Conservation (phyloP, 345 rosid genomes). For the Ceriops zippeliana region DNA sequence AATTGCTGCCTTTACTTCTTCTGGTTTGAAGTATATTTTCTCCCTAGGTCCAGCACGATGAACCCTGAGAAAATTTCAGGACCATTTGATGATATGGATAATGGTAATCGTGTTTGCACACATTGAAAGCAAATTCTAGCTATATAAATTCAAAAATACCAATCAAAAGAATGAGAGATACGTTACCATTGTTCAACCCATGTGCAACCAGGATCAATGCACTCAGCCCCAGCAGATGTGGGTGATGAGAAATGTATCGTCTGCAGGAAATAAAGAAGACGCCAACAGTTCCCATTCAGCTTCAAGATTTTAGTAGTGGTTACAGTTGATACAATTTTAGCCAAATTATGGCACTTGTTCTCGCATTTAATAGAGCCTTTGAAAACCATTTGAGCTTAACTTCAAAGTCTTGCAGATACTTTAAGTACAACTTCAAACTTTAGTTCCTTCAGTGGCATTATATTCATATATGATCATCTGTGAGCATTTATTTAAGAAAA, state of each 20-base stretch:
- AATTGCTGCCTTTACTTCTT: constrained; percentile 87
- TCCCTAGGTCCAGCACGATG: constrained; percentile 95
- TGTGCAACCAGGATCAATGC: constrained; percentile 71
- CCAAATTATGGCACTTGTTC: neutral
- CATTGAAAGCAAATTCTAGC: constrained; percentile 8
- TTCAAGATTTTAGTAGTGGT: neutral
- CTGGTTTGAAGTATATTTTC: constrained; percentile 81
- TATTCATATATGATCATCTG: no score
- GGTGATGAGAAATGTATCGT: constrained; percentile 67
- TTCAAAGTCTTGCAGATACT: neutral
- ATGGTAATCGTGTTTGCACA: neutral
- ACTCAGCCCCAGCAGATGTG: constrained; percentile 83
- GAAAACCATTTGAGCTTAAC: neutral
- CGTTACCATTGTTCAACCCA: constrained; percentile 95
- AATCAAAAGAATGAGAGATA: neutral
- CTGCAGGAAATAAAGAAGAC: constrained; percentile 32
- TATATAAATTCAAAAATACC: constrained; percentile 5
- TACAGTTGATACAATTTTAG: neutral
- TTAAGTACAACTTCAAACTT: no score
- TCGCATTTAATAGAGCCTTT: neutral
- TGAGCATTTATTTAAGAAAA: no score
- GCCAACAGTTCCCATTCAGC: neutral
- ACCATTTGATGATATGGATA: neutral
- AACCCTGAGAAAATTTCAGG: constrained; percentile 46
- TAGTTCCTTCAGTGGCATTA: no score